These are phyloP conservation scores for Termitomyces sp. DNA, from an alignment of 768 basidiomycete species.

Conservation along the genomic window DNA sequence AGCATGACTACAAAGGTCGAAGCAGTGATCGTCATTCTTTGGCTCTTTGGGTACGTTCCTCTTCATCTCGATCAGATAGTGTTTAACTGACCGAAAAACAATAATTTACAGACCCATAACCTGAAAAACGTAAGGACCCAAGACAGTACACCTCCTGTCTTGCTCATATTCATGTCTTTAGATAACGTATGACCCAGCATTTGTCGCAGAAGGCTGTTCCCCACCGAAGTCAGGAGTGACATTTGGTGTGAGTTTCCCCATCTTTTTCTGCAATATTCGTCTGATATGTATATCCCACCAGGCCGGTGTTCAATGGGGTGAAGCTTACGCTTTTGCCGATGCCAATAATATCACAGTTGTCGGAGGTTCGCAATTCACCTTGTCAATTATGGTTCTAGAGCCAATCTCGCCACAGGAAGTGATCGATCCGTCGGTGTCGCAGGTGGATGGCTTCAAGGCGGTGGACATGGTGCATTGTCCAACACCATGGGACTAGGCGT, in stretches of 20 bases:
- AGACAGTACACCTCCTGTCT: background rate
- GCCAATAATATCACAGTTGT: slow-evolving; percentile 38
- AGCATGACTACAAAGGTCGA: slow-evolving; percentile 47
- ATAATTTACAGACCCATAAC: slow-evolving; percentile 29
- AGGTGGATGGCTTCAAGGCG: slow-evolving; percentile 41
- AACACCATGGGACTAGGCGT: slow-evolving; percentile 41
- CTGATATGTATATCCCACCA: slow-evolving; percentile 12
- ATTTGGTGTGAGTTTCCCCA: slow-evolving; percentile 24
- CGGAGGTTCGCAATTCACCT: slow-evolving; percentile 25
- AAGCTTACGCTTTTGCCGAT: slow-evolving; percentile 40
- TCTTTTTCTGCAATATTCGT: background rate
- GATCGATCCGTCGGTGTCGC: slow-evolving; percentile 36
- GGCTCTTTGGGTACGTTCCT: slow-evolving; percentile 34
- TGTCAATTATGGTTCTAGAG: background rate
- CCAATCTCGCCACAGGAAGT: slow-evolving; percentile 17
- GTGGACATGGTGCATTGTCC: slow-evolving; percentile 38
- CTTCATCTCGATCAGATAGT: background rate
- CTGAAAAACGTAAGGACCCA: slow-evolving; percentile 27
- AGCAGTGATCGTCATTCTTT: slow-evolving; percentile 39
- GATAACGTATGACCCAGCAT: slow-evolving; percentile 29
- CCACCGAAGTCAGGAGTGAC: slow-evolving; percentile 24
- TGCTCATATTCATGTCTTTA: slow-evolving; percentile 7
- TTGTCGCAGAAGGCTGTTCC: slow-evolving; percentile 32
- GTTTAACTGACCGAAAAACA: background rate
- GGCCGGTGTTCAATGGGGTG: slow-evolving; percentile 41